Evolutionary conservation across 345 rosid genomes (phyloP), one percentile per base, ranked within the genome.

Genomic region (Camelina laxa): DNA sequence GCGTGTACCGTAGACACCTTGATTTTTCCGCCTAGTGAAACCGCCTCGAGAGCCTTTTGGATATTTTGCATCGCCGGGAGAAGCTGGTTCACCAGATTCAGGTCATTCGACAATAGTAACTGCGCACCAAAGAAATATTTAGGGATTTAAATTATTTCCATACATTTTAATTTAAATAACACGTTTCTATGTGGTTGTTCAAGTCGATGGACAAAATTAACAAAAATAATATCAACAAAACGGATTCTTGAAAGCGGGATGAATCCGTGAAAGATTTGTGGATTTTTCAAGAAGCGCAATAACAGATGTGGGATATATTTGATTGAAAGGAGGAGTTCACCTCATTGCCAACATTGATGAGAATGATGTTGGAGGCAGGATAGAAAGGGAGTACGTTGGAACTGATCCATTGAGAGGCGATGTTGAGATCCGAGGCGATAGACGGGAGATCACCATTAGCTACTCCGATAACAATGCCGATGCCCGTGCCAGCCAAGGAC

Each of bases 311-410:
- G 3, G 58, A 24, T 16, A 16, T 2, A 8, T 48, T 48, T 7
- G 60, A 42, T 19, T 1, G 2, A 21, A 4, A 22, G 36, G 2
- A 21, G 6, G 20, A 24, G 9, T 22, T 27, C 49, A 86, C 97
- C 86, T 91, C 98, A 65, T 93, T 93, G 48, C 98, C 97, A 36
- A 91, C 91, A 51, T 81, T 93, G 80, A 91, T 81, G 61, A 93
- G 89, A 51, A 76, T 80, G 79, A 91, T 89, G 5, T 84, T 80
- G 78, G 91, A 85, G 22, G 97, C 91, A 1, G 96, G 98, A 75
- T 91, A 89, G 61, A 75, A 89, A 4, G 92, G 87, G 24, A 89
- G 65, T 12, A 91, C 87, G 78, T 93, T 89, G 24, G 89, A 47
- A 67, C 59, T 72, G 45, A 91, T 75, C 97, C 98, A 91, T 71